Conservation (phyloP, 306 rosid species). For the Sicyos baderoa region DNA sequence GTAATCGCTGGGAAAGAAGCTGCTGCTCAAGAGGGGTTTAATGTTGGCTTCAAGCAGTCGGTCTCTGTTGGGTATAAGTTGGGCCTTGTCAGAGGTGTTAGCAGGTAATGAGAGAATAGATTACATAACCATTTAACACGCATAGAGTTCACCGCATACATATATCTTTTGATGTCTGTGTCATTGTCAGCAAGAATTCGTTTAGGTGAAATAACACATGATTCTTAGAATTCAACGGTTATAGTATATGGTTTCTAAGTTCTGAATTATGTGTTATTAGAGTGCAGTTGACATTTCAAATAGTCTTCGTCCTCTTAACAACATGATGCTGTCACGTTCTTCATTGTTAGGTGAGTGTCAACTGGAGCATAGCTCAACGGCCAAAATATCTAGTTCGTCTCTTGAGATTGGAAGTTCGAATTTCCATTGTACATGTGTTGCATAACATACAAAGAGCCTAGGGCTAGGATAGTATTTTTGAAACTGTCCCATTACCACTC, state of each 20-base stretch:
- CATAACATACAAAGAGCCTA: not conserved
- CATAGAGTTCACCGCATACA: not conserved
- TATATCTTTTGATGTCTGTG: not conserved
- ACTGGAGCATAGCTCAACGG: not conserved
- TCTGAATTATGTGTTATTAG: not conserved
- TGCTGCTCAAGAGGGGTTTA: conserved; percentile 79
- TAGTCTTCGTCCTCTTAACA: not conserved
- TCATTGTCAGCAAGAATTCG: not conserved
- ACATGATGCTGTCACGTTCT: not conserved
- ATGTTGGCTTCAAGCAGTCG: conserved; percentile 65
- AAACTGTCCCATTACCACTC: not conserved
- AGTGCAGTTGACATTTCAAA: not conserved
- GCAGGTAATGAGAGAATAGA: conserved; percentile 35
- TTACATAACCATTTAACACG: not conserved
- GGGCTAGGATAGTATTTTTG: not conserved
- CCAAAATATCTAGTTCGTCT: not conserved
- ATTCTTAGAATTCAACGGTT: not conserved
- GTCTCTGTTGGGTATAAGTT: conserved; percentile 49
- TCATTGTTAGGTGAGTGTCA: not conserved
- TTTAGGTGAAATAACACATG: not conserved
- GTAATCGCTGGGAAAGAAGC: conserved; percentile 69
- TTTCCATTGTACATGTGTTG: not conserved
- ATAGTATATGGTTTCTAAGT: not conserved
- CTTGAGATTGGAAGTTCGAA: not conserved
- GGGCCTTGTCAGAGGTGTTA: conserved; percentile 82